Evolutionary conservation across 1,284 basidiomycete species (phyloP).

Genomic region (Ceratobasidium sp.): DNA sequence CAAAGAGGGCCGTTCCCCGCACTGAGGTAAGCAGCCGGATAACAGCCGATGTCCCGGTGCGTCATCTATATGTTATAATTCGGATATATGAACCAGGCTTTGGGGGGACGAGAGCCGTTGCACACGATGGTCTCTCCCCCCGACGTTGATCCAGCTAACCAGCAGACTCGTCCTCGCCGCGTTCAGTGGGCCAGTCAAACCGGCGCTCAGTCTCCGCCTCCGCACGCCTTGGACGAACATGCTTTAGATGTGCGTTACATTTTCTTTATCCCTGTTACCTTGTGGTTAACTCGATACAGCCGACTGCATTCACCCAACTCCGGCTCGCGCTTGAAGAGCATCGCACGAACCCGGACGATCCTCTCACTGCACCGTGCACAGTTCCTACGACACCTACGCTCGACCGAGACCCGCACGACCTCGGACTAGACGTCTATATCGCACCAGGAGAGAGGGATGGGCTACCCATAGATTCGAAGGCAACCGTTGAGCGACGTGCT

Average conservation of each 20-base stretch:
- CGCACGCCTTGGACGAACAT: constrained; percentile 64
- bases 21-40: too few relatives aligned
- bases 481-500: constrained; percentile 32
- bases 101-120: too few relatives aligned
- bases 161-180: constrained; percentile 24
- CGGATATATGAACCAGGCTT: too few relatives aligned
- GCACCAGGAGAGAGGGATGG: constrained; percentile 53
- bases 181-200: constrained; percentile 31
- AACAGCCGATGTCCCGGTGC: too few relatives aligned
- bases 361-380: constrained; percentile 36
- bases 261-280: constrained; percentile 11
- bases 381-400: constrained; percentile 41
- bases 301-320: constrained; percentile 66
- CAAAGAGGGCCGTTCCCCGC: too few relatives aligned
- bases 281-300: constrained; percentile 56
- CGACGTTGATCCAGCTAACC: too few relatives aligned
- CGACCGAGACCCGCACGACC: constrained; percentile 47
- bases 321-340: constrained; percentile 62
- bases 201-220: constrained; percentile 49
- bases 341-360: constrained; percentile 52
- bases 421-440: constrained; percentile 49
- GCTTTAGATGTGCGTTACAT: constrained; percentile 62
- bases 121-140: too few relatives aligned
- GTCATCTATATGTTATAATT: too few relatives aligned
- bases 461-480: constrained; percentile 50